Evolutionary conservation across 2,329 filamentous ascomycete genomes (phyloP).

Genomic region (Aureobasidium pullulans): DNA sequence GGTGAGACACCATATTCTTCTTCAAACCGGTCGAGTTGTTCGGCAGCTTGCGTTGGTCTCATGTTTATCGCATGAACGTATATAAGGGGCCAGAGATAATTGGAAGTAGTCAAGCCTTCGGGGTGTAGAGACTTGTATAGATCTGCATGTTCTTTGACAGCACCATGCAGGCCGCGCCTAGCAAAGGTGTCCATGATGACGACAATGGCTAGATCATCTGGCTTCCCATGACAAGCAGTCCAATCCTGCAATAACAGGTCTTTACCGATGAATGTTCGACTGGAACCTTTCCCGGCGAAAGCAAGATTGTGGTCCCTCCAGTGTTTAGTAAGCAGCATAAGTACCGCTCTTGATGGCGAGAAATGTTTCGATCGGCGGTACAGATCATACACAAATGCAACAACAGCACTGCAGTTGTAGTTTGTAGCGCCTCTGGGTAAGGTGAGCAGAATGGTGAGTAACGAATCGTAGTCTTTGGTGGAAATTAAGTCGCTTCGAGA

Average conservation of each 20-base stretch:
- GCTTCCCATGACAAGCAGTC: constrained; percentile 21
- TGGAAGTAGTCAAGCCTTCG: neutral
- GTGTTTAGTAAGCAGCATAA: neutral
- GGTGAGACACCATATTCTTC: constrained; percentile 50
- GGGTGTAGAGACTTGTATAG: neutral
- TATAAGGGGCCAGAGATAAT: constrained; percentile 46
- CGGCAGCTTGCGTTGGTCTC: constrained; percentile 52
- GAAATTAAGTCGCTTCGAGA: neutral
- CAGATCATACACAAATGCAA: neutral
- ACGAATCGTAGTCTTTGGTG: neutral
- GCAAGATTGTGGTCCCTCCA: constrained; percentile 1
- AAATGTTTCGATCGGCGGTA: neutral
- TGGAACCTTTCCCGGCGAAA: neutral
- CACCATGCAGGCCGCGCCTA: constrained; percentile 25
- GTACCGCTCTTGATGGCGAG: neutral
- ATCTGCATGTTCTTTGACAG: constrained; percentile 25
- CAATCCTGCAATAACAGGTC: neutral
- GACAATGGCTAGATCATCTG: constrained; percentile 19
- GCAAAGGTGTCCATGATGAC: constrained; percentile 23
- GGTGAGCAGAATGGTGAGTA: neutral
- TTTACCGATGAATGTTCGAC: neutral
- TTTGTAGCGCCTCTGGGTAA: neutral
- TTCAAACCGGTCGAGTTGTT: constrained; percentile 56
- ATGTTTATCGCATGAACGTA: constrained; percentile 64
- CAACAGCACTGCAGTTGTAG: neutral